Evolutionary conservation across 2,329 filamentous ascomycete genomes (phyloP), one percentile per base, ranked within the genome.

Genomic region (Aspergillus aculeatinus): DNA sequence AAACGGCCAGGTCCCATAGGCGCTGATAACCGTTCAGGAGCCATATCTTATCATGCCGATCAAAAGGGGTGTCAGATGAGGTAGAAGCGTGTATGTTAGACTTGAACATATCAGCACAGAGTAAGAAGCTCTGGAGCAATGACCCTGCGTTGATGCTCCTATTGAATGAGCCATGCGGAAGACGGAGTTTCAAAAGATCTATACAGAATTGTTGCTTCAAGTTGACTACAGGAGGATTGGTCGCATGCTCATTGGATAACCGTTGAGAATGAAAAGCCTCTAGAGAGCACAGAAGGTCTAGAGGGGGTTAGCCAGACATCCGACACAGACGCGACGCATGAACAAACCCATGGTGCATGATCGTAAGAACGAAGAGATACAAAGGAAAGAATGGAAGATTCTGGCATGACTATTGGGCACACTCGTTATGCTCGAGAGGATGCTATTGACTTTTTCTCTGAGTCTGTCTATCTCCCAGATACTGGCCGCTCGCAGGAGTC

Each of bases 401-500:
- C 66, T 74, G 35, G 63, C 67, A 63, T 69, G 67, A 55, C 71
- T 77, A 63, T 71, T 72, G 50, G 77, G 74, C 21, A 69, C 63
- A 56, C 59, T 66, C 25, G 64, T 65, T 58, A 78, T 70, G 33
- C 64, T 74, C 64, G 64, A 72, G 53, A 66, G 80, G 64, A 68
- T 74, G 67, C 47, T 61, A 62, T 49, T 80, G 58, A 68, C 75
- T 60, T 74, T 73, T 25, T 77, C 67, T 52, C 77, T 76, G 10
- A 85, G 67, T 21, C 66, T 62, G 27, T 76, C 69, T 59, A 79
- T 76, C 39, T 76, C 75, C 59, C 76, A 74, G 54, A 74, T 72
- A 48, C 76, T 75, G 50, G 81, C 72, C 44, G 86, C 66, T 35
- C 78, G 75, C 53, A 86, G 70, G 33, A 87, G 69, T 55, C 80